phyloP scores from a whole-genome alignment of 805 yeast genomes.

The Wickerhamomyces rabaulensis region DNA sequence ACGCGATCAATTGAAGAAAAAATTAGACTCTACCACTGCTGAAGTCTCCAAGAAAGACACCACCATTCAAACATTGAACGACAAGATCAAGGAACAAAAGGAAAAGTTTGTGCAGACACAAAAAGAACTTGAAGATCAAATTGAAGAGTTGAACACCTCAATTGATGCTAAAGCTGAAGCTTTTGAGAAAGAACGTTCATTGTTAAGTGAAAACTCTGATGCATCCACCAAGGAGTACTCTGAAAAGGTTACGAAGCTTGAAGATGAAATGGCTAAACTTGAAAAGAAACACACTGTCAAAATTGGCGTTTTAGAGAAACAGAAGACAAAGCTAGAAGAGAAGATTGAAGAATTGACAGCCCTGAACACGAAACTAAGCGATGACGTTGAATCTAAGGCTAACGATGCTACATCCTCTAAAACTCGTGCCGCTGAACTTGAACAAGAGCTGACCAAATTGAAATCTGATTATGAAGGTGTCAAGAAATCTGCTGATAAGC shows the following conservation, averaged over 20 bases:
- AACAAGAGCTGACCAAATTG: not conserved
- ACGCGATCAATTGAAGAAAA: slow-evolving; percentile 2
- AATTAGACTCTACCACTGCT: not conserved
- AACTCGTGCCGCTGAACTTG: not conserved
- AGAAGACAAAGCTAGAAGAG: slow-evolving; percentile 11
- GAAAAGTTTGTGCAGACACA: slow-evolving; percentile 16
- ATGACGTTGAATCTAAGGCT: slow-evolving; percentile 1
- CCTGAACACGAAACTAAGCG: slow-evolving; percentile 2
- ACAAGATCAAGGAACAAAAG: slow-evolving; percentile 19
- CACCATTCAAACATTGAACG: slow-evolving; percentile 9
- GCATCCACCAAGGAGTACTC: slow-evolving; percentile 44
- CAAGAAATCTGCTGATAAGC: not conserved
- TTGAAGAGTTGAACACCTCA: slow-evolving; percentile 27
- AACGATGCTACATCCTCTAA: not conserved
- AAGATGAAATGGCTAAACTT: slow-evolving; percentile 24
- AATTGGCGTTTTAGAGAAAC: slow-evolving; percentile 8
- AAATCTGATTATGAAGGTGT: not conserved
- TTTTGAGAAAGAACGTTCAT: slow-evolving; percentile 45
- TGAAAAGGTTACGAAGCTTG: slow-evolving; percentile 39
- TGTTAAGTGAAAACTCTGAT: slow-evolving; percentile 45
- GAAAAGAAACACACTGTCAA: slow-evolving; percentile 8
- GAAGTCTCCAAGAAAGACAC: slow-evolving; percentile 12
- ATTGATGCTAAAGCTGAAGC: slow-evolving; percentile 35
- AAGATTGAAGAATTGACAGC: slow-evolving; percentile 11
- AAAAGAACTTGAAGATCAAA: slow-evolving; percentile 24